A percentile compares a stretch with the other conserved stretches of the same genome.
Conservation (phyloP, 306 rosid genomes). For the Corylus avellana region DNA sequence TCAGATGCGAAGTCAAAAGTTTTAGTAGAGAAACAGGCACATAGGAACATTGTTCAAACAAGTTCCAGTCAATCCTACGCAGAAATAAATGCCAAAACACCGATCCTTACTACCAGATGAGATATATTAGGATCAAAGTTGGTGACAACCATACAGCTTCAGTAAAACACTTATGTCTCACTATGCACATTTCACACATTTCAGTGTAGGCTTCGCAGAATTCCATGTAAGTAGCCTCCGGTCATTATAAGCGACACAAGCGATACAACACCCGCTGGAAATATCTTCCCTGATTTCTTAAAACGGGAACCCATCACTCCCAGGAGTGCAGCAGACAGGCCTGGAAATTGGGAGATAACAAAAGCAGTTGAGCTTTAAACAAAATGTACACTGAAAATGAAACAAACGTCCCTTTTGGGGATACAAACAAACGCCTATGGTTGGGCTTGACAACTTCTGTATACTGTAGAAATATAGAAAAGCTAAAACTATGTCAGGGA, state of each 20-base stretch:
- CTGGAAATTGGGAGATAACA: conserved; percentile 37
- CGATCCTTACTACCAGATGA: conserved; percentile 9
- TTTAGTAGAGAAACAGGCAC: not conserved
- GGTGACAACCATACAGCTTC: not conserved
- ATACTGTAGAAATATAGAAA: not conserved
- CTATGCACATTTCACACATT: conserved; percentile 44
- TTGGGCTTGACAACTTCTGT: not conserved
- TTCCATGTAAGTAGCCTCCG: conserved; percentile 94
- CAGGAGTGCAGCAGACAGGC: conserved; percentile 87
- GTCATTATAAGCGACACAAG: conserved; percentile 86
- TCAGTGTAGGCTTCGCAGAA: conserved; percentile 75
- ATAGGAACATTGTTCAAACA: not conserved
- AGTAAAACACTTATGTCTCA: conserved; percentile 12
- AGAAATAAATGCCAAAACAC: conserved; percentile 23
- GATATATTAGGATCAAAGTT: not conserved
- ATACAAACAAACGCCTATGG: not conserved
- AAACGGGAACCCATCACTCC: conserved; percentile 95
- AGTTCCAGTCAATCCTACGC: conserved; percentile 25
- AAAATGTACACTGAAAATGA: conserved; percentile 3
- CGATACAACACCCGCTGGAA: conserved; percentile 97
- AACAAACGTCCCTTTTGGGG: not conserved
- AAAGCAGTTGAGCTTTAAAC: conserved; percentile 7
- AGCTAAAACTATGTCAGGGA: not conserved
- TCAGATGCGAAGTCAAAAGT: no score
- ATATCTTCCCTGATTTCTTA: conserved; percentile 86